Base-by-base conservation (phyloP, 2,329 filamentous ascomycete genomes). In the Xenosphaeropsis pyriputrescens region DNA sequence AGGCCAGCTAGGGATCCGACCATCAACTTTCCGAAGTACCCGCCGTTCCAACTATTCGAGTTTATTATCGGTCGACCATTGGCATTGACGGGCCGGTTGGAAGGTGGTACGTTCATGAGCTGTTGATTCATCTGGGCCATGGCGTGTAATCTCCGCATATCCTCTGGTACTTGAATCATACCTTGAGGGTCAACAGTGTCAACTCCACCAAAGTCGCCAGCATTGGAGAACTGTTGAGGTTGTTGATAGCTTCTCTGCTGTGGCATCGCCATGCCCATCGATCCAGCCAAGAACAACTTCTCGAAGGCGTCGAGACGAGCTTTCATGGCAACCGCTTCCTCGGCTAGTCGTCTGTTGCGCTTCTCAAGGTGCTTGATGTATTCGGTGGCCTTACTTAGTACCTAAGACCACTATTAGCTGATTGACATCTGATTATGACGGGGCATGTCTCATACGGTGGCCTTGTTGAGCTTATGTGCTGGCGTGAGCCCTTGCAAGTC, bases 311-410 rank as follows among this genome's bases (percentile, higher is more conserved):
- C 74, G 29, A 95, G 72, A 22, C 85, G 75, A 34, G 76, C 75
- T 56, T 89, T 88, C 62, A 94, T 73, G 12, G 72, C 72, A 22
- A 63, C 68, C 52, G 94, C 88, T 55, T 96, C 86, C 34, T 93
- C 85, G 37, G 78, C 65, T 9, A 95, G 64, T 6, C 83, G 75
- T 46, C 77, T 82, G 50, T 93, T 94, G 12, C 86, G 77, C 62
- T 93, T 93, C 58, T 96, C 89, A 2, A 96, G 64, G 59, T 96
- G 88, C 30, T 79, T 75, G 47, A 96, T 96, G 50, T 96, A 96
- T 56, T 96, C 89, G 6, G 89, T 95, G 2, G 89, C 91, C 58
- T 96, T 96, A 46, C 85, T 88, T 33, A 96, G 63, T 36, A 96
- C 30, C 30, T 32, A 32, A 15, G 16, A 14, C 6, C 22, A 35